phyloP scores from a whole-genome alignment of 139 green algal species.

The Coelastrella sp. region DNA sequence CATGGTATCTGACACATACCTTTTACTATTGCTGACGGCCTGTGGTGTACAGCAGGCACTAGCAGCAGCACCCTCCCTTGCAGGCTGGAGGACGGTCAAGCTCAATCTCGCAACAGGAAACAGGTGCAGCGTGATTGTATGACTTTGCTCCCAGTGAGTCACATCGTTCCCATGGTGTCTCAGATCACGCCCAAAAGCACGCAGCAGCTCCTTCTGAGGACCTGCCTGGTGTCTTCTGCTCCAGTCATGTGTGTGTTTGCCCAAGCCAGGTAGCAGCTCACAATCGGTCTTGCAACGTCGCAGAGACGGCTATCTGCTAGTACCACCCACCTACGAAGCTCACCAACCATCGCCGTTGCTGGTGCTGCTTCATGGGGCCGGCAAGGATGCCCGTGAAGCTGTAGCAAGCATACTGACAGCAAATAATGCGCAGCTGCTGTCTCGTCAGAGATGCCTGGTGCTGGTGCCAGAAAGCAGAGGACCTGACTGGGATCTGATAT shows the following conservation, averaged over 20 bases:
- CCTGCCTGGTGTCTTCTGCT: neutral
- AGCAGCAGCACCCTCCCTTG: neutral
- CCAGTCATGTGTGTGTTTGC: too few relatives aligned
- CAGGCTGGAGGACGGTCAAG: neutral
- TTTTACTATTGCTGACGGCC: too few relatives aligned
- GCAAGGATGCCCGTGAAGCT: neutral
- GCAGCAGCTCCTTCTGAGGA: neutral
- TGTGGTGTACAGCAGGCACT: neutral
- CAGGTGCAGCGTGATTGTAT: neutral
- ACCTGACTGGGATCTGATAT: conserved; percentile 58
- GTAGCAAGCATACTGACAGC: conserved; percentile 6
- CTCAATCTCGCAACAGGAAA: neutral
- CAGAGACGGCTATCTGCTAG: conserved; percentile 50
- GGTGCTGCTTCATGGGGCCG: conserved; percentile 61
- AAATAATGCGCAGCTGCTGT: neutral
- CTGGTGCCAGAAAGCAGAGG: conserved; percentile 52
- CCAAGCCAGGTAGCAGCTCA: neutral
- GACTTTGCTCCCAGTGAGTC: neutral
- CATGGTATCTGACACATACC: too few relatives aligned
- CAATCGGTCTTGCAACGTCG: neutral
- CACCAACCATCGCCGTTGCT: conserved; percentile 41
- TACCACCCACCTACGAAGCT: conserved; percentile 49
- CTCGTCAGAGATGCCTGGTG: conserved; percentile 44
- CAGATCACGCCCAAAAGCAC: neutral
- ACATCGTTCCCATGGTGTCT: neutral